Evolutionary conservation across 768 basidiomycete genomes (phyloP).

Genomic region (Lactarius hatsudake): DNA sequence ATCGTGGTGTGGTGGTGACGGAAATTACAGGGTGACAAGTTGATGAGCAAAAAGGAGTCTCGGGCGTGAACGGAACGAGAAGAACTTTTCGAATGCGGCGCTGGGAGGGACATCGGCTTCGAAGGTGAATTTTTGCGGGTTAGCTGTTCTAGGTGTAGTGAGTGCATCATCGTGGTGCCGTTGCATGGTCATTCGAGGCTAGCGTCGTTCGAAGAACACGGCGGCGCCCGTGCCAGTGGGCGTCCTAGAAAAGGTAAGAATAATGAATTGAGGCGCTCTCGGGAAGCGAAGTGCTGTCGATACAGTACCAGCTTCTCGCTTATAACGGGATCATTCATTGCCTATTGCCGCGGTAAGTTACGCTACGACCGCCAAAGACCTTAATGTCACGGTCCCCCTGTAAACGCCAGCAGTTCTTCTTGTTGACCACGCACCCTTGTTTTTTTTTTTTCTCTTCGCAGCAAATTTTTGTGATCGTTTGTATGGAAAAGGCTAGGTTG

Average conservation of each 20-base stretch:
- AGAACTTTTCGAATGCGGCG: not conserved
- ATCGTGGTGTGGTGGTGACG: not conserved
- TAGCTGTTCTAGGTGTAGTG: not conserved
- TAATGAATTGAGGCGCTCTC: not conserved
- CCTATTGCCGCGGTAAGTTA: not conserved
- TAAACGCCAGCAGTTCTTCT: not conserved
- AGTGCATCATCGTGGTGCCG: not conserved
- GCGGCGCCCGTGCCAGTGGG: not conserved
- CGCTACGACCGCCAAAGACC: not conserved
- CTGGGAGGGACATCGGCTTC: not conserved
- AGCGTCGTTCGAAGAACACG: not conserved
- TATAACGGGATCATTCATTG: not conserved
- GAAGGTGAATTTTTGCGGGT: not conserved
- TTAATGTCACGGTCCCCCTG: not conserved
- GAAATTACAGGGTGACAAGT: not conserved
- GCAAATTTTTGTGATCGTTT: not conserved
- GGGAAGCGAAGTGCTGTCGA: not conserved
- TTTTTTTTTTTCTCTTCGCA: not conserved
- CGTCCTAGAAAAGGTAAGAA: not conserved
- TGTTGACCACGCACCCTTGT: not conserved
- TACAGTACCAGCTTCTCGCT: not conserved
- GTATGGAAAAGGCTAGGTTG: not conserved
- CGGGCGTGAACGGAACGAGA: not conserved
- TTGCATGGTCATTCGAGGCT: not conserved
- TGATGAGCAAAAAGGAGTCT: not conserved